Percentiles rank a stretch among this genome's conserved stretches.
These are phyloP conservation scores for Colletotrichum godetiae DNA, from an alignment of 2,329 filamentous ascomycete species.

Conservation along the genomic window DNA sequence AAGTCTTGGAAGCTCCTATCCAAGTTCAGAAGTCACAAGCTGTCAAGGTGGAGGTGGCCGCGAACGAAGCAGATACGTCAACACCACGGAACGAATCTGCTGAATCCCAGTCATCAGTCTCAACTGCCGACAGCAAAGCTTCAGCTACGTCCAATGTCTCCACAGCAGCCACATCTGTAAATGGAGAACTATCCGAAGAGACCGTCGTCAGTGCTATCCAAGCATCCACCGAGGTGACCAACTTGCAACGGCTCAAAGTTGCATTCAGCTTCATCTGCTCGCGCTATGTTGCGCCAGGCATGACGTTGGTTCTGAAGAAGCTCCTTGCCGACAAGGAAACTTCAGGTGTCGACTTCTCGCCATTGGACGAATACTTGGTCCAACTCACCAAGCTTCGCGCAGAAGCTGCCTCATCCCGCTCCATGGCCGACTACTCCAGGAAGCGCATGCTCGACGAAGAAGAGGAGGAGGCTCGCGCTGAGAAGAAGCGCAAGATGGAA, in stretches of 20 bases:
- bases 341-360: constrained; percentile 70
- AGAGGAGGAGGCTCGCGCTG: constrained; percentile 71
- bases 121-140: constrained; percentile 48
- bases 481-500: constrained; percentile 87
- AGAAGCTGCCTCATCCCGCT: constrained; percentile 77
- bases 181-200: constrained; percentile 46
- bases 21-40: constrained; percentile 73
- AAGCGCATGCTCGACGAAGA: constrained; percentile 78
- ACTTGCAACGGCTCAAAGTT: constrained; percentile 72
- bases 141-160: constrained; percentile 53
- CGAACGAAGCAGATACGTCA: constrained; percentile 41
- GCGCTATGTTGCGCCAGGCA: constrained; percentile 65
- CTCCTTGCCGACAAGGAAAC: constrained; percentile 50
- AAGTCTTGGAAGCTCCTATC: constrained; percentile 80
- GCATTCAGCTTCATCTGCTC: constrained; percentile 74
- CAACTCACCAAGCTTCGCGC: constrained; percentile 75
- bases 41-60: constrained; percentile 23
- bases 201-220: constrained; percentile 54
- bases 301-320: constrained; percentile 56
- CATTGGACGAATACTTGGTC: constrained; percentile 77
- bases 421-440: constrained; percentile 75
- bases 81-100: constrained; percentile 44
- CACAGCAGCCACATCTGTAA: constrained; percentile 58
- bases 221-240: constrained; percentile 60
- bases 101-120: constrained; percentile 56